Base-by-base conservation (phyloP, 257 asterid species). In the Fraxinus pennsylvanica region DNA sequence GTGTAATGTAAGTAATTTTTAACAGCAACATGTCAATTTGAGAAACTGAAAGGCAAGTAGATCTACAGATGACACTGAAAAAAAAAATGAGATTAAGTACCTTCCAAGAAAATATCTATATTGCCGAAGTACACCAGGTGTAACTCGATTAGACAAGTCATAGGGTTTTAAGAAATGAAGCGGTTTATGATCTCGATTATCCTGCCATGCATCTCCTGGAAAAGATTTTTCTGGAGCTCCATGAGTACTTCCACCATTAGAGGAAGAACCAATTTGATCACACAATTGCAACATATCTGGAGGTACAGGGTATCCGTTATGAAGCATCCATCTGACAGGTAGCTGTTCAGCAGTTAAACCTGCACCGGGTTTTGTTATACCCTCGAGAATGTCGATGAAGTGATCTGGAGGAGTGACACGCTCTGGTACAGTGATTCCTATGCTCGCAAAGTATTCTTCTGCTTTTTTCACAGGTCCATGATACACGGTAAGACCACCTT, bases 291-390 rank as follows among this genome's bases (percentile, higher is more conserved):
- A 85, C 99, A 96, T 93, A 87, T 96, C 99, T 32, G 93, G 90
- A 82, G 99, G 98, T 59, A 96, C 97, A 30, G 95, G 75, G 84
- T 96, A 96, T 52, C 98, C 96, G 39, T 96, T 93, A 85, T 96
- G 92, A 90, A 96, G 98, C 99, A 96, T 96, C 99, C 99, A 96
- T 73, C 97, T 85, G 54, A 93, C 91, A 0, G 99, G 99, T 32
- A 96, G 92, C 84, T 91, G 99, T 82, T 93, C 88, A 81, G 84
- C 91, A 3, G 89, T 87, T 84, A 90, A 81, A 43, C 88, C 93
- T 30, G 82, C 85, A 72, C 83, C 73, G 43, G 91, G 98, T 84
- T 91, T 96, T 68, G 80, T 81, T 43, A 96, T 90, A 69, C 97
- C 97, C 92, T 94, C 98, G 43, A 94, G 97, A 77, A 92, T 83